Percentiles rank a stretch among this genome's conserved stretches.
Evolutionary conservation across 331 rosid species (phyloP).

Genomic region (Prunus yedoensis): DNA sequence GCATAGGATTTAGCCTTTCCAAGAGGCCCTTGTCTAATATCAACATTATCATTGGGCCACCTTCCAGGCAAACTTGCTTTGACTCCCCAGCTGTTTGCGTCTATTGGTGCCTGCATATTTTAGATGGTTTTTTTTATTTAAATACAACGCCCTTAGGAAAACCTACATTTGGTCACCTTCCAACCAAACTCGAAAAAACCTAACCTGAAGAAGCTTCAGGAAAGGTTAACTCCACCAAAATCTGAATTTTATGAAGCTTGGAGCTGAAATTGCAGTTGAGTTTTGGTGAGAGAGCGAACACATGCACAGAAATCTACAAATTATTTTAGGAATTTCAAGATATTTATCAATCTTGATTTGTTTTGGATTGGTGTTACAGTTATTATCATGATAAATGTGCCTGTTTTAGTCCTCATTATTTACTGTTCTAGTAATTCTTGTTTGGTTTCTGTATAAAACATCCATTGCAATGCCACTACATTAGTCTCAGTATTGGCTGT

Average conservation of each 20-base stretch:
- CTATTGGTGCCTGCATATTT: constrained; percentile 49
- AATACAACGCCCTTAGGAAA: neutral
- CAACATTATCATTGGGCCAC: constrained; percentile 27
- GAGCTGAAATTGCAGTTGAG: neutral
- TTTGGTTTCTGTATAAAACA: neutral
- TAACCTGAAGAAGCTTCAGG: neutral
- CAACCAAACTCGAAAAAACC: neutral
- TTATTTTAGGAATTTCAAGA: neutral
- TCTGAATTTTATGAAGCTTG: neutral
- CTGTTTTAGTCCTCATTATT: neutral
- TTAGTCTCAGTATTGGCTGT: neutral
- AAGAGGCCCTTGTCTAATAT: constrained; percentile 57
- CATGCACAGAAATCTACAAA: neutral
- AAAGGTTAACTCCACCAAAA: neutral
- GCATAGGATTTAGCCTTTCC: constrained; percentile 41
- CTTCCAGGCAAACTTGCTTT: constrained; percentile 56
- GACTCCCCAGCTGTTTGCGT: constrained; percentile 46
- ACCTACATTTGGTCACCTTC: neutral
- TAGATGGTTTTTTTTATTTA: neutral
- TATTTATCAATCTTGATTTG: neutral
- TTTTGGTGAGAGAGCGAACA: neutral
- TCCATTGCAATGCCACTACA: neutral
- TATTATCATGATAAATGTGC: neutral
- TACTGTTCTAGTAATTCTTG: neutral
- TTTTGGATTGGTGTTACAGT: neutral